Base-by-base conservation (phyloP, 495 filamentous ascomycete species). In the Podospora appendiculata region DNA sequence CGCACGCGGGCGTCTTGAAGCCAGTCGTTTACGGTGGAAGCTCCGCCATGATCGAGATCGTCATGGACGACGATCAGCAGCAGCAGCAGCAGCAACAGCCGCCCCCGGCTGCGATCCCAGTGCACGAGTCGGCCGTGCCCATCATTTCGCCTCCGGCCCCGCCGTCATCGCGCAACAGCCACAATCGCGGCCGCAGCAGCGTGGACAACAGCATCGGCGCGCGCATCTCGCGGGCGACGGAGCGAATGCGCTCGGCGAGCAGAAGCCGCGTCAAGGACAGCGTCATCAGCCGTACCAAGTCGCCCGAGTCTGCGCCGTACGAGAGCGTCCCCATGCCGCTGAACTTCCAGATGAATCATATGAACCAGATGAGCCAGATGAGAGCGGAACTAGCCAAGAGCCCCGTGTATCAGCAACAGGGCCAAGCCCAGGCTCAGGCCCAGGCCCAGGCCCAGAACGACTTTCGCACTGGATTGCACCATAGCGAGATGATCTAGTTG, bases 31-130 rank as follows among this genome's bases (percentile, higher is more conserved):
- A 70, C 55, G 64, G 59, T 47, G 64, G 63, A 17, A 38, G 79
- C 80, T 84, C 78, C 0, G 85, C 78, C 6, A 81, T 81, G 17
- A 89, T 89, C 49, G 83, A 87, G 54, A 84, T 89, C 54, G 83
- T 83, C n/a, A 83, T 88, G 66, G 79, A 82, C 52, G 84, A 89
- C 16, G 73, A 83, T 14, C 68, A 76, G 47, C 57, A 71, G 13
- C 59, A 67, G 43, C 67, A 54, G 45, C 54, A 49, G 11, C 57
- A 72, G 13, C 59, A 67, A 41, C 67, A 54, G 45, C 54, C 47
- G 11, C 52, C 38, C 47, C 16, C 49, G 58, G 50, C 16, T 38
- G 46, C 52, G 32, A 40, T 44, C 47, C 50, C 57, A 10, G 47
- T 51, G 11, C 47, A 55, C 51, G 64, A 67, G 41, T 47, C 50